phyloP scores from a whole-genome alignment of 225 moss, liverwort and hornwort genomes.

The Physcomitrellopsis africana region DNA sequence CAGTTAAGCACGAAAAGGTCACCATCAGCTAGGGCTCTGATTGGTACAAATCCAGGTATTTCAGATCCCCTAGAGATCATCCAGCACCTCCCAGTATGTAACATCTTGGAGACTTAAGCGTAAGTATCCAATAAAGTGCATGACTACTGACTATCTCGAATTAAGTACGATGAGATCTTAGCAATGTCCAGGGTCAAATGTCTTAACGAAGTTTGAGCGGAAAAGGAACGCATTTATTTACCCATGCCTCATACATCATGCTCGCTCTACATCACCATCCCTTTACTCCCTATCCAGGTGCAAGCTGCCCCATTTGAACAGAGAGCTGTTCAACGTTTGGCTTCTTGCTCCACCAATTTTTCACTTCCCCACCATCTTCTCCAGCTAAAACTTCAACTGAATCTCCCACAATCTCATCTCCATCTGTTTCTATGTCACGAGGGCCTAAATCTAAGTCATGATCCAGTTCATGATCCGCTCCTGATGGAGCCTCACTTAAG shows the following conservation, averaged over 20 bases:
- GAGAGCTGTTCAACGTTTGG: conserved; percentile 79
- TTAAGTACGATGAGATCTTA: background rate
- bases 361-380: conserved; percentile 40
- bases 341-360: conserved; percentile 65
- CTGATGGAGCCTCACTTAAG: conserved; percentile 62
- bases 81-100: conserved; percentile 17
- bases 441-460: conserved; percentile 46
- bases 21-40: background rate
- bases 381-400: conserved; percentile 23
- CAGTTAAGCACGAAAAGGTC: conserved; percentile 24
- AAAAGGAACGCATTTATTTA: conserved; percentile 28
- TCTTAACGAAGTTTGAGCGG: background rate
- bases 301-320: conserved; percentile 83
- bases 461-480: conserved; percentile 59
- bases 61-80: background rate
- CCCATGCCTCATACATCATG: conserved; percentile 17
- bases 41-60: conserved; percentile 16
- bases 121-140: background rate
- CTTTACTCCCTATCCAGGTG: conserved; percentile 46
- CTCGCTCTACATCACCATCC: conserved; percentile 22
- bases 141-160: conserved; percentile 23
- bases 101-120: background rate
- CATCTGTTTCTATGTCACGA: conserved; percentile 46
- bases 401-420: conserved; percentile 35
- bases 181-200: background rate